Percentiles rank a stretch among this genome's conserved stretches.
Conservation (phyloP, 805 yeast species). For the Zygosaccharomyces pseudorouxii region DNA sequence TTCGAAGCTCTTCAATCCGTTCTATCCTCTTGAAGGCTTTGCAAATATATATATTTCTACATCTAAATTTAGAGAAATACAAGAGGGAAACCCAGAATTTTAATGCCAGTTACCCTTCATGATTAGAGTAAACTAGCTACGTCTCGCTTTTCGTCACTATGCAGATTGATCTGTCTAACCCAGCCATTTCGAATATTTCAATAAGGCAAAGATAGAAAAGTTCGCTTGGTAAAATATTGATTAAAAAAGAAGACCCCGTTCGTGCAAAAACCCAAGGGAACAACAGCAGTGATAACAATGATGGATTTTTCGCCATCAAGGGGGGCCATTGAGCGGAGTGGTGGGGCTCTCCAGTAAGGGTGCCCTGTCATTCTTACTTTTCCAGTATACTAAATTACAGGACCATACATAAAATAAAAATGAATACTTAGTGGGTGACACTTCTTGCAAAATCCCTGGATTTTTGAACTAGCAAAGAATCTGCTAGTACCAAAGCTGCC, state of each 20-base stretch:
- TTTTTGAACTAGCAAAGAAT: slow-evolving; percentile 78
- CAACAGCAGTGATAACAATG: background rate
- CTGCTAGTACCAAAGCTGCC: slow-evolving; percentile 93
- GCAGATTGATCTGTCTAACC: slow-evolving; percentile 6
- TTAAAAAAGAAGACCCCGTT: background rate
- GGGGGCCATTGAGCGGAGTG: background rate
- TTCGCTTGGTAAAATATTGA: slow-evolving; percentile 4
- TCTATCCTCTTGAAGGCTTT: background rate
- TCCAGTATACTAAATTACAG: background rate
- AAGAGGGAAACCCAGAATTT: background rate
- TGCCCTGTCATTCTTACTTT: background rate
- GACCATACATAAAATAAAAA: background rate
- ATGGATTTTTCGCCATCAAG: background rate
- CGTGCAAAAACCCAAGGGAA: background rate
- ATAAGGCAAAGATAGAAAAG: background rate
- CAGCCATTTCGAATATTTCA: slow-evolving; percentile 13
- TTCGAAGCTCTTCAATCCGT: background rate
- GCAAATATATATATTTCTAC: slow-evolving; percentile 1
- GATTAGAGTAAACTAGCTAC: background rate
- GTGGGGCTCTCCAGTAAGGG: background rate
- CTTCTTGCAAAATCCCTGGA: slow-evolving; percentile 60
- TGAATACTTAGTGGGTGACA: slow-evolving; percentile 27
- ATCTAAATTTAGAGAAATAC: background rate
- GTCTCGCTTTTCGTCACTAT: slow-evolving; percentile 1
- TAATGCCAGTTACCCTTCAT: background rate